Base-by-base conservation (phyloP, 139 green algal species). In the Haematococcus lacustris region DNA sequence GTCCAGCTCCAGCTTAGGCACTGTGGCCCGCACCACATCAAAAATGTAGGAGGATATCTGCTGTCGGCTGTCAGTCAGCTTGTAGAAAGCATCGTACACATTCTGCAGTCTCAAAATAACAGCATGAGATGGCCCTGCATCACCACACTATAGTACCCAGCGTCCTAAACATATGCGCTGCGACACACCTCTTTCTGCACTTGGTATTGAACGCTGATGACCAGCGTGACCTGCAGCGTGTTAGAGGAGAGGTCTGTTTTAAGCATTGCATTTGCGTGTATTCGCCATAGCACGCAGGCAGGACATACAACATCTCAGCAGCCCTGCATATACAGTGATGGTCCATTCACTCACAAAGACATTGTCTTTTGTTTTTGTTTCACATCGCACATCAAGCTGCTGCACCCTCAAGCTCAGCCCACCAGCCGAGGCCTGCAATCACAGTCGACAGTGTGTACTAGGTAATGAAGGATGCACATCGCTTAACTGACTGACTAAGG, bases 31-130 rank as follows among this genome's bases (percentile, higher is more conserved):
- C 25, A 93, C 83, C 61, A 92, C 84, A 68, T 95, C 90, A 80
- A 90, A 95, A 34, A 91, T 80, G 70, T 89, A 93, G 35, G 61
- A 68, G 0, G 71, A 84, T 73, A 93, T 91, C n/a, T 93, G 73
- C 50, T 71, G 66, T 21, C 47, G 67, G 38, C 21, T 32, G 51
- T 85, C 74, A 7, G 78, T 88, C 68, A 95, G 84, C 74, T 89
- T 87, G 86, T 96, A 97, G 73, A 93, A 94, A 30, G 91, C 87
- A 70, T 92, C 87, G 71, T 91, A 92, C 23, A 93, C 38, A 3
- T 61, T 60, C 66, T n/a, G n/a, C n/a, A n/a, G n/a, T n/a, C n/a
- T n/a, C n/a, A n/a, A n/a, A n/a, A n/a, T n/a, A n/a, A n/a, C n/a
- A n/a, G n/a, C n/a, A n/a, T n/a, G n/a, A n/a, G n/a, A n/a, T n/a